A percentile compares a stretch with the other conserved stretches of the same genome.
phyloP scores from a whole-genome alignment of 768 basidiomycete species.

The Serendipita vermifera region DNA sequence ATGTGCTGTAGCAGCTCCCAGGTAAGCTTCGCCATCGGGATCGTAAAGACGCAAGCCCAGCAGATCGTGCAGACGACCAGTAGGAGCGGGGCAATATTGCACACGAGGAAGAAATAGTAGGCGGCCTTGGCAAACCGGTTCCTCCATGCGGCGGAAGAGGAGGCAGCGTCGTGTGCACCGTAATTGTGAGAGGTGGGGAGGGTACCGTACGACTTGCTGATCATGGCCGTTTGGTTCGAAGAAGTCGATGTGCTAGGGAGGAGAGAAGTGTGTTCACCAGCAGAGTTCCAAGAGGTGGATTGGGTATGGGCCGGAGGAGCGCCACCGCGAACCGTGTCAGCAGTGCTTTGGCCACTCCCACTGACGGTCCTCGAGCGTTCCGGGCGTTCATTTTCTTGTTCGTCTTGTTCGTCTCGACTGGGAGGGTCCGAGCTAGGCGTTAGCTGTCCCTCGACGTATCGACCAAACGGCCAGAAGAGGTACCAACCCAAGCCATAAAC shows the following conservation, averaged over 20 bases:
- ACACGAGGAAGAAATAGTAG: constrained; percentile 70
- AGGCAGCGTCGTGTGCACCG: too few relatives aligned
- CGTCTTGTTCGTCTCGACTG: constrained; percentile 28
- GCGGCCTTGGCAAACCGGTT: constrained; percentile 44
- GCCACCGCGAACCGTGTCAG: constrained; percentile 25
- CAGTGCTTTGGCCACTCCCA: constrained; percentile 23
- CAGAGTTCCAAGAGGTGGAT: constrained; percentile 30
- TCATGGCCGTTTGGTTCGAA: not conserved
- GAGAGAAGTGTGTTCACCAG: constrained; percentile 23
- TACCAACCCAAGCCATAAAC: constrained; percentile 94
- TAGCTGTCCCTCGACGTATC: constrained; percentile 83
- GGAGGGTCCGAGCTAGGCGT: constrained; percentile 22
- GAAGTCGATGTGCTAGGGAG: constrained; percentile 14
- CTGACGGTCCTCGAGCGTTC: constrained; percentile 18
- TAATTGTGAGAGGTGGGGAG: constrained; percentile 6
- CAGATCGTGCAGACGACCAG: constrained; percentile 77
- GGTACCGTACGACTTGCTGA: constrained; percentile 54
- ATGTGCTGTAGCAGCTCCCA: constrained; percentile 89
- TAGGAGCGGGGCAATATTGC: constrained; percentile 79
- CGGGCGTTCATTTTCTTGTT: constrained; percentile 28
- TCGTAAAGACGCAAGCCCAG: constrained; percentile 90
- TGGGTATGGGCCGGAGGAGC: constrained; percentile 18
- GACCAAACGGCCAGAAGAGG: constrained; percentile 94
- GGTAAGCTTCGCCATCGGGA: constrained; percentile 95
- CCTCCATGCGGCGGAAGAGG: not conserved